A percentile compares a stretch with the other conserved stretches of the same genome.
Evolutionary conservation across 2,329 filamentous ascomycete genomes (phyloP).

Genomic region (Bipolaris gigantea): DNA sequence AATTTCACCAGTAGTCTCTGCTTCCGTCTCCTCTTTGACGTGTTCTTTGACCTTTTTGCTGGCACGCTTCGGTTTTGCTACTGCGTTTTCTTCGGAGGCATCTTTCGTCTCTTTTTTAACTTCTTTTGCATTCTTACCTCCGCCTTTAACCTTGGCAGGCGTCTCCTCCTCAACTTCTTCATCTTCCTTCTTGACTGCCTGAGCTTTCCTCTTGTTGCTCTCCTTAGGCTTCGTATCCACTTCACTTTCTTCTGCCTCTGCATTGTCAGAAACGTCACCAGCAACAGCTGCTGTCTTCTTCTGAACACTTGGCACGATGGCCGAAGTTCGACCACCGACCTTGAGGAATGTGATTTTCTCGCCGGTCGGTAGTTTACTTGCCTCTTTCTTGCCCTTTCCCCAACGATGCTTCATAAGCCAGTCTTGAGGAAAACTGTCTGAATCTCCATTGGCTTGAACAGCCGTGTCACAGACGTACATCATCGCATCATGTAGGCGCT

Average conservation of each 20-base stretch:
- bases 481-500: constrained; percentile 70
- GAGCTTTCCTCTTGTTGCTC: constrained; percentile 41
- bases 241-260: constrained; percentile 26
- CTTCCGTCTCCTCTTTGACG: constrained; percentile 19
- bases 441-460: constrained; percentile 77
- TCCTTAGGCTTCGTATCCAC: constrained; percentile 35
- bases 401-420: constrained; percentile 88
- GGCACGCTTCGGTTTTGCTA: constrained; percentile 11
- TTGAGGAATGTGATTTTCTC: constrained; percentile 84
- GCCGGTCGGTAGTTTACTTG: constrained; percentile 74
- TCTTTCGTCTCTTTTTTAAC: constrained; percentile 26
- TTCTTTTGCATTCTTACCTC: constrained; percentile 27
- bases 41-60: constrained; percentile 18
- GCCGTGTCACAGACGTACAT: constrained; percentile 79
- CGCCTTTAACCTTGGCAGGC: constrained; percentile 24
- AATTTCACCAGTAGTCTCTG: constrained; percentile 20
- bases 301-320: constrained; percentile 81
- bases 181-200: constrained; percentile 28
- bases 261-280: constrained; percentile 53
- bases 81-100: constrained; percentile 24
- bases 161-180: constrained; percentile 17
- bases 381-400: constrained; percentile 80
- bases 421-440: constrained; percentile 77
- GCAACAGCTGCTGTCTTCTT: constrained; percentile 72
- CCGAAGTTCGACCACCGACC: constrained; percentile 89